Base-by-base conservation (phyloP, 257 asterid species). In the Ligustrum vulgare region DNA sequence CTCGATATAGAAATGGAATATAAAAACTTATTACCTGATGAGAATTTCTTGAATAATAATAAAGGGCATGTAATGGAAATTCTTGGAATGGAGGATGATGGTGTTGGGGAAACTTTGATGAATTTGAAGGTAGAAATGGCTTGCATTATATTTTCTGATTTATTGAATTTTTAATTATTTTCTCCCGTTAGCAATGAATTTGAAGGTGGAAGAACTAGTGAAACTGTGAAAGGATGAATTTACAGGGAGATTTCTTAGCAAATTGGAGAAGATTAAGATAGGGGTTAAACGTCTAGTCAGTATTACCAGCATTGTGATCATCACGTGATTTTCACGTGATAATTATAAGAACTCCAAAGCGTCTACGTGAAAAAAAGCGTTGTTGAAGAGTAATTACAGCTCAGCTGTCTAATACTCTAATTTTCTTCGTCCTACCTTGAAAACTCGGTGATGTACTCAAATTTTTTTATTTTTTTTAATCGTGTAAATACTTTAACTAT, bases 181-280 rank as follows among this genome's bases (percentile, higher is more conserved):
- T 69, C 34, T 25, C 7, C 6, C 0, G 36, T 64, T 78, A 10
- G 67, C 11, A 47, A 78, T 64, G 80, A 49, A 41, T 70, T 66
- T 58, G 75, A 43, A 58, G 65, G 35, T 36, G 35, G 3, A 36
- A 36, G 63, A 72, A 35, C 49, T 25, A 10, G 67, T 31, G 68
- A 62, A 23, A 39, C 18, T 6, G 67, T 31, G 68, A 62, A 23
- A 39, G 35, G 68, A 7, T 45, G 6, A 51, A 75, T 16, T 70
- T 71, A 67, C 85, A 34, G 10, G 2, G 47, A 32, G 12, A 72
- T 76, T 77, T 18, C 72, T 66, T 23, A 20, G 83, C 60, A 62
- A 76, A 47, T 25, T 73, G 84, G 74, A 71, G 86, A 80, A 6
- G 12, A 56, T 56, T 82, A 79, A 79, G 87, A 86, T 86, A 86